These are phyloP conservation scores for Neonectria ditissima DNA, from an alignment of 2,329 filamentous ascomycete species.

Conservation along the genomic window DNA sequence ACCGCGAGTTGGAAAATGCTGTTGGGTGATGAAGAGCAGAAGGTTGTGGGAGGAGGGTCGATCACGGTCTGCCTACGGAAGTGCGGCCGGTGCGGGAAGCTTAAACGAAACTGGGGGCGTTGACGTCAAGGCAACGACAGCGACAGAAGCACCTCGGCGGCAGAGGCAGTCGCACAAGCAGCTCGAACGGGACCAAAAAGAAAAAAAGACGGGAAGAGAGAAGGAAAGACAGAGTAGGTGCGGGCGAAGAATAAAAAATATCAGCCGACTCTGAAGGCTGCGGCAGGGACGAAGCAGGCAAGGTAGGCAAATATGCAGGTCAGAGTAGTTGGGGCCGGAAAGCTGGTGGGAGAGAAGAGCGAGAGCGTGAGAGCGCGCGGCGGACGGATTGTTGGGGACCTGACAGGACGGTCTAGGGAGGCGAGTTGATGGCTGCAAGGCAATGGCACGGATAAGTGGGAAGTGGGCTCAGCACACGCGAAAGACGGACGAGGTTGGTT, in stretches of 20 bases:
- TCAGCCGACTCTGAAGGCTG: conserved; percentile 13
- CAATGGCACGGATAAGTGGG: conserved; percentile 7
- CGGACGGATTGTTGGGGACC: conserved; percentile 25
- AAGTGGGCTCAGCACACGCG: neutral
- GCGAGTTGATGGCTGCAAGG: conserved; percentile 8
- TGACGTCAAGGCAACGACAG: conserved; percentile 16
- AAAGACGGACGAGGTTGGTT: neutral
- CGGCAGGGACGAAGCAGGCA: neutral
- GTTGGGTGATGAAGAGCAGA: neutral
- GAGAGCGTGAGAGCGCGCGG: conserved; percentile 20
- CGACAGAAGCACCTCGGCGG: too few relatives aligned
- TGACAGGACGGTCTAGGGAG: conserved; percentile 1
- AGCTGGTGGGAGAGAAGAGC: conserved; percentile 19
- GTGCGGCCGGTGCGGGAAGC: conserved; percentile 6
- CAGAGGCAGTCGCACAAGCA: neutral
- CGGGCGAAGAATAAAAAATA: neutral
- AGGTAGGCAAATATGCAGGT: conserved; percentile 8
- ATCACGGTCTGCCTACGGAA: conserved; percentile 22
- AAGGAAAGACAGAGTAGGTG: neutral
- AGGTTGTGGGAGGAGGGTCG: neutral
- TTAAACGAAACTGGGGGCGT: conserved; percentile 14
- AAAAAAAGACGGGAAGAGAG: neutral
- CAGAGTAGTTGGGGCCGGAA: conserved; percentile 14
- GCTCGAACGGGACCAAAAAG: neutral
- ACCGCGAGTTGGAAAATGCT: conserved; percentile 3